Conservation (phyloP, 768 basidiomycete species). For the Tricholoma saponaceum region DNA sequence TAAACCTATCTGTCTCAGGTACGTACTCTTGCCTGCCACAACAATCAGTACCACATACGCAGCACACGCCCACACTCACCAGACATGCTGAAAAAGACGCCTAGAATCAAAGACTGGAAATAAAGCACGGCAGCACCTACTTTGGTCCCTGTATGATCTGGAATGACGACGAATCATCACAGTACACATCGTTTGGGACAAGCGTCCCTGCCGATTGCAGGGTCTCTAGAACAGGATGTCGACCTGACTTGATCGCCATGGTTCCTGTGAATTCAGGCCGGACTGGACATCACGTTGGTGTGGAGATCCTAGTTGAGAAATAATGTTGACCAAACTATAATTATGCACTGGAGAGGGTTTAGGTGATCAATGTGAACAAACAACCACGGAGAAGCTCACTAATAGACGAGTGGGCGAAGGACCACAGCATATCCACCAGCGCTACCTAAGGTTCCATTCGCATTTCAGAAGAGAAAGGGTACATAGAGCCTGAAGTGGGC, state of each 20-base stretch:
- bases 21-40: slow-evolving; percentile 81
- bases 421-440: slow-evolving; percentile 84
- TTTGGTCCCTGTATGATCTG: slow-evolving; percentile 92
- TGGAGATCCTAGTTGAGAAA: not conserved
- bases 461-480: not conserved
- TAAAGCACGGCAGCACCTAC: slow-evolving; percentile 35
- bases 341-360: slow-evolving; percentile 35
- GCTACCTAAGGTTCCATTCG: slow-evolving; percentile 53
- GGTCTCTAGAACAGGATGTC: slow-evolving; percentile 84
- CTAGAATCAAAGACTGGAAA: not conserved
- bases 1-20: slow-evolving; percentile 82
- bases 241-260: slow-evolving; percentile 82
- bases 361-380: not conserved
- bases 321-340: slow-evolving; percentile 30
- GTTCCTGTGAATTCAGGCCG: slow-evolving; percentile 92
- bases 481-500: not conserved
- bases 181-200: slow-evolving; percentile 89
- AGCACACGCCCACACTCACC: slow-evolving; percentile 19
- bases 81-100: slow-evolving; percentile 35
- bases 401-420: slow-evolving; percentile 81
- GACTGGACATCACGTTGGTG: slow-evolving; percentile 36
- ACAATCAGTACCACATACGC: not conserved
- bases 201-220: slow-evolving; percentile 63
- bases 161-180: slow-evolving; percentile 78
- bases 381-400: slow-evolving; percentile 40